These are phyloP conservation scores for Leccinum obscurum DNA, from an alignment of 768 basidiomycete species.

Conservation along the genomic window DNA sequence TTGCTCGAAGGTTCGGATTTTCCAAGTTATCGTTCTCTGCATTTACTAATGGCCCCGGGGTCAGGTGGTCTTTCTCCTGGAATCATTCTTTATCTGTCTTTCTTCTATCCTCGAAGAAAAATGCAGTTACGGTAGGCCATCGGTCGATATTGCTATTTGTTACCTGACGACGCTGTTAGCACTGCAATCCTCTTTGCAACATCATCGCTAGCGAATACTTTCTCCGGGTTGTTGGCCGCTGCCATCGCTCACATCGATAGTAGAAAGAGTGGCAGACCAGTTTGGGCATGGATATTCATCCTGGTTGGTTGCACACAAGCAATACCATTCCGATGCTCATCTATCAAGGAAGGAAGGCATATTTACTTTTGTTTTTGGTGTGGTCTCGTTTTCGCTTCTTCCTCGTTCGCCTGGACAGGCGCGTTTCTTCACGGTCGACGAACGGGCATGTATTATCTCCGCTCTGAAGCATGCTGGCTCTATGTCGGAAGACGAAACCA, in stretches of 20 bases:
- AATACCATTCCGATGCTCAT: background rate
- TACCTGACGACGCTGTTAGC: conserved; percentile 22
- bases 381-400: conserved; percentile 48
- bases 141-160: background rate
- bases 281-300: conserved; percentile 66
- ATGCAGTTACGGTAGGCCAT: conserved; percentile 21
- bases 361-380: conserved; percentile 61
- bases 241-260: conserved; percentile 61
- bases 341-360: conserved; percentile 46
- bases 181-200: conserved; percentile 40
- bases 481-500: conserved; percentile 41
- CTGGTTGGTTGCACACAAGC: conserved; percentile 32
- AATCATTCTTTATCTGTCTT: conserved; percentile 56
- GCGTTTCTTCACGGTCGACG: conserved; percentile 50
- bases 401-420: conserved; percentile 45
- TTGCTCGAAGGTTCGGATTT: conserved; percentile 53
- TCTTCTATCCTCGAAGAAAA: conserved; percentile 39
- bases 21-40: background rate
- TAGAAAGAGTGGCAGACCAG: conserved; percentile 43
- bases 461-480: conserved; percentile 27
- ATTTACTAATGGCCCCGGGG: conserved; percentile 2
- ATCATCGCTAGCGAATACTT: conserved; percentile 57
- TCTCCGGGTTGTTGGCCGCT: conserved; percentile 64
- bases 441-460: conserved; percentile 46
- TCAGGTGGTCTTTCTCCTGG: conserved; percentile 61